Percentiles rank a stretch among this genome's conserved stretches.
Evolutionary conservation across 164 flowering plant genomes (phyloP).

Genomic region (Nymphaea thermarum): DNA sequence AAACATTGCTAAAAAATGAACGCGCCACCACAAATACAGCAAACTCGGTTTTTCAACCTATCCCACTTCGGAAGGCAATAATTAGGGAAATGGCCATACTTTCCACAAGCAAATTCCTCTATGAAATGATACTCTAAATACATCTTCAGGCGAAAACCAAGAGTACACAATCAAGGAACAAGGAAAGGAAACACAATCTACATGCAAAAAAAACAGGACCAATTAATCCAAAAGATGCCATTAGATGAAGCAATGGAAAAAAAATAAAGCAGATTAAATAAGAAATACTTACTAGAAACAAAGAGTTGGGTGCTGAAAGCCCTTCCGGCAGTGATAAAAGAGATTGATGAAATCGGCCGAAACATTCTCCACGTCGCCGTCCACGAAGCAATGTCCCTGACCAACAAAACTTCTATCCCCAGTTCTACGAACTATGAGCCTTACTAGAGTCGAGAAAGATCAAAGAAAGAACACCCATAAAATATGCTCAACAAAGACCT

Average conservation of each 20-base stretch:
- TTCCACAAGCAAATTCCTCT: no score
- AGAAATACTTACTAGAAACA: not conserved
- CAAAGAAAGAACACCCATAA: not conserved
- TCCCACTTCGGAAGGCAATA: no score
- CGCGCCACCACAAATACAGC: no score
- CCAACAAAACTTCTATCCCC: not conserved
- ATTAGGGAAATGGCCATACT: no score
- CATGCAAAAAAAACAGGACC: not conserved
- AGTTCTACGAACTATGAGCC: not conserved
- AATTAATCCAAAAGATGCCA: not conserved
- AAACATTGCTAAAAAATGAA: no score
- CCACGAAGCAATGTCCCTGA: not conserved
- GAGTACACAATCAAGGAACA: not conserved
- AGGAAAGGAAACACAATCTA: not conserved
- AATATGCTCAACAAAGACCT: no score
- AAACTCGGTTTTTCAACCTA: no score
- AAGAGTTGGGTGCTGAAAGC: slow-evolving; percentile 3
- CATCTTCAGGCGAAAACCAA: no score
- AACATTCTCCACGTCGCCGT: not conserved
- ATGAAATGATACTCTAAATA: no score
- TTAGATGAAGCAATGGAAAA: not conserved
- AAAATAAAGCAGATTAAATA: not conserved
- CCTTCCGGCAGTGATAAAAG: not conserved
- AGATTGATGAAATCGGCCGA: not conserved
- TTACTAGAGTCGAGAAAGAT: no score